Percentiles rank a stretch among this genome's conserved stretches.
These are phyloP conservation scores for Peterozyma xylosa DNA, from an alignment of 805 yeast genomes.

Conservation along the genomic window DNA sequence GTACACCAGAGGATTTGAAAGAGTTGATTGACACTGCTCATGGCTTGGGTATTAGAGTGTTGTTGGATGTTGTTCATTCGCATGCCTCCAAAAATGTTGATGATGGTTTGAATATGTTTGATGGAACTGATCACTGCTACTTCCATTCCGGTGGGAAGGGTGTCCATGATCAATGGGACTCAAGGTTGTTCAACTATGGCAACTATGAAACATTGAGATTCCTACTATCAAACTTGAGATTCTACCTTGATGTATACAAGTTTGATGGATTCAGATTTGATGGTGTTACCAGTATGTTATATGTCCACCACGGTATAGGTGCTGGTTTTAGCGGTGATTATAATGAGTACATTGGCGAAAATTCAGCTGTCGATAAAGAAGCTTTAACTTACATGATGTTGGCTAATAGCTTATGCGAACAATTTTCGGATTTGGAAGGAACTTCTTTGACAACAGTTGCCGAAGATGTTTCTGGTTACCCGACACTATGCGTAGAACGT, in stretches of 20 bases:
- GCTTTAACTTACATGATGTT: slow-evolving; percentile 82
- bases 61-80: slow-evolving; percentile 90
- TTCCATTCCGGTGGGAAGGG: slow-evolving; percentile 89
- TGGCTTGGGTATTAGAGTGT: slow-evolving; percentile 74
- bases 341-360: slow-evolving; percentile 77
- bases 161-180: slow-evolving; percentile 88
- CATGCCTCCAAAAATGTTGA: slow-evolving; percentile 93
- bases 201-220: slow-evolving; percentile 87
- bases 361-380: slow-evolving; percentile 75
- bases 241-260: slow-evolving; percentile 70
- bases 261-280: slow-evolving; percentile 97
- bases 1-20: slow-evolving; percentile 92
- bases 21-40: slow-evolving; percentile 91
- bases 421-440: slow-evolving; percentile 34
- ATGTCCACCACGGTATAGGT: slow-evolving; percentile 88
- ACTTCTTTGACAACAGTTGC: slow-evolving; percentile 63
- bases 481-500: slow-evolving; percentile 79
- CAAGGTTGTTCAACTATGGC: slow-evolving; percentile 89
- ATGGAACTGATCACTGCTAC: slow-evolving; percentile 92
- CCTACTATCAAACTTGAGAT: slow-evolving; percentile 75
- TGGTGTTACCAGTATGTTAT: slow-evolving; percentile 93
- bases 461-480: slow-evolving; percentile 97
- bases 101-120: slow-evolving; percentile 89
- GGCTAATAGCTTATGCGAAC: slow-evolving; percentile 72
- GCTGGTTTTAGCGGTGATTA: slow-evolving; percentile 87